Percentiles rank a stretch among this genome's conserved stretches.
These are phyloP conservation scores for Eucalyptus rudis DNA, from an alignment of 345 rosid genomes.

Conservation along the genomic window DNA sequence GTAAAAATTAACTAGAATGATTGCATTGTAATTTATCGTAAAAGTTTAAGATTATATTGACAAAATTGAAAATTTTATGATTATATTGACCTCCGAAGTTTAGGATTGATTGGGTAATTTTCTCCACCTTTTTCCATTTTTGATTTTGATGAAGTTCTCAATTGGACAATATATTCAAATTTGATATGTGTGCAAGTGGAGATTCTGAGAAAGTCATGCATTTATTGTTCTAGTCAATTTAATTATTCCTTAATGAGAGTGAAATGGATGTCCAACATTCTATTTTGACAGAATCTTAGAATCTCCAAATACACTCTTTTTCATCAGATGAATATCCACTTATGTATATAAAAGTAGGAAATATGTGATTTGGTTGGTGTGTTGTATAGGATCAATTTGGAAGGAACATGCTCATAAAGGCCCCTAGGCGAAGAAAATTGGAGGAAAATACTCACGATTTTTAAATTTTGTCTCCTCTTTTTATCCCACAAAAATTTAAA, in stretches of 20 bases:
- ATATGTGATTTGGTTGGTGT: not conserved
- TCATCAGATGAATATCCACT: not conserved
- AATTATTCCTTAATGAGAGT: not conserved
- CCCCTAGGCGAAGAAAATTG: not conserved
- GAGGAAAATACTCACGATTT: not conserved
- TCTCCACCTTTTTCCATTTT: not conserved
- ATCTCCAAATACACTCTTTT: not conserved
- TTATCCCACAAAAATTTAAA: not conserved
- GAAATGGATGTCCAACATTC: not conserved
- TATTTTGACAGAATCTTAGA: not conserved
- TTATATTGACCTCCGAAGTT: not conserved
- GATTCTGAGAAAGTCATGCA: not conserved
- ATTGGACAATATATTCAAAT: not conserved
- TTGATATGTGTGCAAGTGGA: not conserved
- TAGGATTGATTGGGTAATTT: not conserved
- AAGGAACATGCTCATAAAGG: not conserved
- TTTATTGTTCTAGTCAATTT: not conserved
- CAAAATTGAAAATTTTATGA: rapidly evolving
- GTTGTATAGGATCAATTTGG: not conserved
- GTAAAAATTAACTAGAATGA: rapidly evolving
- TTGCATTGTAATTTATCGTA: rapidly evolving
- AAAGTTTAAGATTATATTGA: not conserved
- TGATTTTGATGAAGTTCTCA: not conserved
- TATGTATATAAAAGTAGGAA: not conserved
- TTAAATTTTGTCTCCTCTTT: not conserved